These are phyloP conservation scores for Phlebiopsis flavidoalba DNA, from an alignment of 768 basidiomycete genomes.

Conservation along the genomic window DNA sequence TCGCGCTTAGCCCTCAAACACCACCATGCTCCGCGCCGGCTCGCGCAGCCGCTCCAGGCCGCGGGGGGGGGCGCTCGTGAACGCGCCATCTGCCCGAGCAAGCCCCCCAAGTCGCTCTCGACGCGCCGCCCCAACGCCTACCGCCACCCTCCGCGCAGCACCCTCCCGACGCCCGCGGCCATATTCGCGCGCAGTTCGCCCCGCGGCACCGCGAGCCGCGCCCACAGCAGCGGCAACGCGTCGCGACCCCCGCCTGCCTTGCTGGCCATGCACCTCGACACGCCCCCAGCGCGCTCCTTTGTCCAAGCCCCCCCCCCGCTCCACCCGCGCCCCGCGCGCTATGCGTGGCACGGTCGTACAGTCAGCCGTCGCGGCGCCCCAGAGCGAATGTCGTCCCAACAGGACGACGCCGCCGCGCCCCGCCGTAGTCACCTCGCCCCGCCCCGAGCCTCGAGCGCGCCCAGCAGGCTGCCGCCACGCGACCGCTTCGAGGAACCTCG, in stretches of 20 bases:
- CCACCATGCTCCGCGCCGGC: slow-evolving; percentile 82
- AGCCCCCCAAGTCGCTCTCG: slow-evolving; percentile 84
- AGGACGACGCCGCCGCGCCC: slow-evolving; percentile 80
- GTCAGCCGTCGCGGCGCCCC: slow-evolving; percentile 85
- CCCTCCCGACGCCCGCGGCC: too few species aligned
- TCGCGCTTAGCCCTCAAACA: slow-evolving; percentile 91
- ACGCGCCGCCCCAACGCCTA: too few species aligned
- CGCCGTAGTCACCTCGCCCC: slow-evolving; percentile 88
- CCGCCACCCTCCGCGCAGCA: too few species aligned
- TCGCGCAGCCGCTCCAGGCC: slow-evolving; percentile 88
- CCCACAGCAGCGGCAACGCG: too few species aligned
- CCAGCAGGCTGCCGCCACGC: slow-evolving; percentile 70
- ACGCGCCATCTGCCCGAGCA: slow-evolving; percentile 76
- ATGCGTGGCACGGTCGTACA: slow-evolving; percentile 96
- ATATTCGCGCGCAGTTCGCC: too few species aligned
- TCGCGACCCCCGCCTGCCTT: too few species aligned
- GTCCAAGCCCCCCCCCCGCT: too few species aligned
- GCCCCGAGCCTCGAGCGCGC: slow-evolving; percentile 79
- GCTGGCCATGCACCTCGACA: slow-evolving; percentile 55
- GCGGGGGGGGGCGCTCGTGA: slow-evolving; percentile 89
- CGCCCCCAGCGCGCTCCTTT: slow-evolving; percentile 54
- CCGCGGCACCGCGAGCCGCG: too few species aligned
- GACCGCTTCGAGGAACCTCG: slow-evolving; percentile 58
- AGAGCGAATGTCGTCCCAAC: slow-evolving; percentile 88
- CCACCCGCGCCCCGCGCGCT: slow-evolving; percentile 83